A percentile compares a stretch with the other conserved stretches of the same genome.
These are phyloP conservation scores for Globisporangium nagaii DNA, from an alignment of 352 stramenopile species.

Conservation along the genomic window DNA sequence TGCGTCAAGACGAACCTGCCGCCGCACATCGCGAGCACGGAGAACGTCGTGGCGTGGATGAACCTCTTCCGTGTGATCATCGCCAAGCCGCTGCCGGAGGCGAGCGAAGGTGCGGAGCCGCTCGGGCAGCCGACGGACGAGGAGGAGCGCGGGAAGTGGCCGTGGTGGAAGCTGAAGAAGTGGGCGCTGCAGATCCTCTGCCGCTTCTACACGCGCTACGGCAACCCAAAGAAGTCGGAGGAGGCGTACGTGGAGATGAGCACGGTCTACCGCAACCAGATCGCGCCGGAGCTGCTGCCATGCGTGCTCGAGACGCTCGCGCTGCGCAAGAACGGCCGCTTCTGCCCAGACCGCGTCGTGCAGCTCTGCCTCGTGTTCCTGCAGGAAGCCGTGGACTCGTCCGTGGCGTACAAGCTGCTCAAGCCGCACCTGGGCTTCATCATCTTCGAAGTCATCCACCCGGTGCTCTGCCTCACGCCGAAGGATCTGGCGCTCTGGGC, in stretches of 20 bases:
- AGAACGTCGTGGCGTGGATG: slow-evolving; percentile 92
- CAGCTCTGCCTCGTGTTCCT: slow-evolving; percentile 94
- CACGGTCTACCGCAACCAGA: slow-evolving; percentile 90
- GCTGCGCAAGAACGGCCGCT: slow-evolving; percentile 90
- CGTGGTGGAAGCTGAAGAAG: slow-evolving; percentile 99
- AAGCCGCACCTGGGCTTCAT: slow-evolving; percentile 97
- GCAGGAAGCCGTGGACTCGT: slow-evolving; percentile 92
- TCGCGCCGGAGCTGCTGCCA: slow-evolving; percentile 82
- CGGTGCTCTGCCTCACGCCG: slow-evolving; percentile 90
- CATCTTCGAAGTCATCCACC: slow-evolving; percentile 96
- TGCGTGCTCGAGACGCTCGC: slow-evolving; percentile 90
- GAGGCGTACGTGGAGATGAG: slow-evolving; percentile 91
- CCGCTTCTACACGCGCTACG: slow-evolving; percentile 96
- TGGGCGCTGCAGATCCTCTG: slow-evolving; percentile 96
- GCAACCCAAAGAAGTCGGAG: slow-evolving; percentile 93
- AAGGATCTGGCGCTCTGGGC: slow-evolving; percentile 95
- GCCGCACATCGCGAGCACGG: slow-evolving; percentile 70
- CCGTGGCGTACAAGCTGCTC: slow-evolving; percentile 95
- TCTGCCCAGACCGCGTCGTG: slow-evolving; percentile 95
- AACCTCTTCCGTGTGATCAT: slow-evolving; percentile 85
- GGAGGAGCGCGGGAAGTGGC: slow-evolving; percentile 91
- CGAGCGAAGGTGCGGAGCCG: slow-evolving; percentile 68
- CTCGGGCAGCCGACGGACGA: slow-evolving; percentile 85
- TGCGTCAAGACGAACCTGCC: slow-evolving; percentile 94
- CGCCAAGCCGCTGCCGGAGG: slow-evolving; percentile 90